These are phyloP conservation scores for Pythium scleroteichum DNA, from an alignment of 352 stramenopile genomes.

Conservation along the genomic window DNA sequence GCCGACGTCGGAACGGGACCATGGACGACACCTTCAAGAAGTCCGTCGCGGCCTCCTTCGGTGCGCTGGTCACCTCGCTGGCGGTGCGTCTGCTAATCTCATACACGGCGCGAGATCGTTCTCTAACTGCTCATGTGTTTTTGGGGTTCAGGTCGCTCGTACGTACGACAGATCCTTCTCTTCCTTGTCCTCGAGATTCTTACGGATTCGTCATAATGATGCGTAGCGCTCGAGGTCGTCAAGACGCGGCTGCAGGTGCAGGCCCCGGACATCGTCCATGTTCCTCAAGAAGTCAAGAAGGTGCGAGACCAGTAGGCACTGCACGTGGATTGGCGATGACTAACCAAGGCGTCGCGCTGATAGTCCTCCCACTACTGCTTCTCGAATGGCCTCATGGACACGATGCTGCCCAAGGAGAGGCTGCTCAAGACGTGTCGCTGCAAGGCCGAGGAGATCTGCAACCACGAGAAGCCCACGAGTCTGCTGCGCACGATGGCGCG, in stretches of 20 bases:
- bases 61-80: conserved; percentile 68
- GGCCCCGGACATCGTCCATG: conserved; percentile 53
- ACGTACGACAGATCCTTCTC: too few species aligned
- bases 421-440: conserved; percentile 61
- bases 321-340: not conserved
- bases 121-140: too few species aligned
- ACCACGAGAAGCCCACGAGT: conserved; percentile 40
- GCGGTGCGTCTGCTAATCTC: conserved; percentile 32
- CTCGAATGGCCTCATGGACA: conserved; percentile 82
- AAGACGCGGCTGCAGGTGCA: conserved; percentile 85
- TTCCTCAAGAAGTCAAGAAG: conserved; percentile 47
- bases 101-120: not conserved
- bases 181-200: conserved; percentile 4
- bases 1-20: not conserved
- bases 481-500: conserved; percentile 64
- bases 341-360: too few species aligned
- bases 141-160: conserved; percentile 56
- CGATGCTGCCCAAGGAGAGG: conserved; percentile 68
- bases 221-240: conserved; percentile 76
- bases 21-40: conserved; percentile 79
- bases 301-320: conserved; percentile 24
- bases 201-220: conserved; percentile 1
- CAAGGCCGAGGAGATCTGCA: conserved; percentile 45
- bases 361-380: conserved; percentile 77
- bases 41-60: conserved; percentile 56